Percentiles rank a stretch among this genome's conserved stretches.
phyloP scores from a whole-genome alignment of 2,329 filamentous ascomycete genomes.

The Biscogniauxia mediterranea region DNA sequence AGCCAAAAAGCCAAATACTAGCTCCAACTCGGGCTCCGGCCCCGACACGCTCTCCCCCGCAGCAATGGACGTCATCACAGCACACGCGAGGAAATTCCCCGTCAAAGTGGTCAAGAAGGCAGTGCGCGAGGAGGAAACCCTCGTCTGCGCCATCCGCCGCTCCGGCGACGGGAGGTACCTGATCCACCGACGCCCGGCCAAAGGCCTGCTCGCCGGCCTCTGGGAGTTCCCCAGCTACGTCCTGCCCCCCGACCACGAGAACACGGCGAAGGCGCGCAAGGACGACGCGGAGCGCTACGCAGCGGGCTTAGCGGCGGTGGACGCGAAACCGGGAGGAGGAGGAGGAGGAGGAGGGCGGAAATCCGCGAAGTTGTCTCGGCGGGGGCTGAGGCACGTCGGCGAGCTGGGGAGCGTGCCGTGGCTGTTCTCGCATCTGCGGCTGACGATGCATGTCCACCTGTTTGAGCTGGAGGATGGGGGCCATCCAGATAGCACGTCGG shows the following conservation, averaged over 20 bases:
- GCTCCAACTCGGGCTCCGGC: neutral
- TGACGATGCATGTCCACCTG: slow-evolving; percentile 57
- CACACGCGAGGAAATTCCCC: slow-evolving; percentile 51
- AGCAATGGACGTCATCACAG: slow-evolving; percentile 36
- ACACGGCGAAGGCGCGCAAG: slow-evolving; percentile 33
- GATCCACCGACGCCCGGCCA: slow-evolving; percentile 50
- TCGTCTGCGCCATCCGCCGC: slow-evolving; percentile 51
- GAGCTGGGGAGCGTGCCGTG: slow-evolving; percentile 55
- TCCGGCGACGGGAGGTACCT: slow-evolving; percentile 43
- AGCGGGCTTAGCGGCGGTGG: slow-evolving; percentile 23
- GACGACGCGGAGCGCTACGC: slow-evolving; percentile 38
- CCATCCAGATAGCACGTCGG: neutral
- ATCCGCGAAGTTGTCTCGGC: neutral
- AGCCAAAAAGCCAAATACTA: slow-evolving; percentile 6
- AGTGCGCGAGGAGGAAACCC: slow-evolving; percentile 48
- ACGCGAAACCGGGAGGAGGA: slow-evolving; percentile 5
- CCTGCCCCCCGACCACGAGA: slow-evolving; percentile 31
- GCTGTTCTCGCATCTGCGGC: slow-evolving; percentile 55
- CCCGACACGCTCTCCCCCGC: slow-evolving; percentile 19
- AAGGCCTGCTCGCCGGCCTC: slow-evolving; percentile 52
- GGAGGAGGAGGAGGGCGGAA: slow-evolving; percentile 1
- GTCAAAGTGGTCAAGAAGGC: slow-evolving; percentile 51
- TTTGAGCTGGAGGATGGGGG: slow-evolving; percentile 38
- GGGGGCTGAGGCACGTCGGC: slow-evolving; percentile 35
- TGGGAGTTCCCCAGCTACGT: slow-evolving; percentile 55